phyloP scores from a whole-genome alignment of 345 rosid genomes.

The rapeseed (Brassica napus) region Da-Ae NC_063445.1:47583501-47584000 shows the following conservation, averaged over 20 bases:
- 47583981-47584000: conserved; percentile 41
- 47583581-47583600: conserved; percentile 24
- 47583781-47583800: conserved; percentile 34
- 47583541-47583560: conserved; percentile 45
- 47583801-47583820: conserved; percentile 2
- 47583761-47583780: conserved; percentile 39
- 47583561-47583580: conserved; percentile 40
- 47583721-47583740: conserved; percentile 27
- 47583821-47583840: conserved; percentile 51
- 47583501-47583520: conserved; percentile 43
- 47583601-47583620: neutral
- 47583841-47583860: conserved; percentile 50
- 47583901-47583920: conserved; percentile 21
- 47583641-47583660: conserved; percentile 40
- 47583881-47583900: neutral
- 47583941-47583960: conserved; percentile 44
- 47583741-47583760: conserved; percentile 42
- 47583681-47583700: conserved; percentile 39
- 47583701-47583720: conserved; percentile 36
- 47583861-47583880: neutral
- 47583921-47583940: conserved; percentile 67
- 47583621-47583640: neutral
- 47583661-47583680: conserved; percentile 20
- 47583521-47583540: conserved; percentile 45
- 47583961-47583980: conserved; percentile 60